Conservation (phyloP, 495 filamentous ascomycete genomes). For the Cercophora scortea region DNA sequence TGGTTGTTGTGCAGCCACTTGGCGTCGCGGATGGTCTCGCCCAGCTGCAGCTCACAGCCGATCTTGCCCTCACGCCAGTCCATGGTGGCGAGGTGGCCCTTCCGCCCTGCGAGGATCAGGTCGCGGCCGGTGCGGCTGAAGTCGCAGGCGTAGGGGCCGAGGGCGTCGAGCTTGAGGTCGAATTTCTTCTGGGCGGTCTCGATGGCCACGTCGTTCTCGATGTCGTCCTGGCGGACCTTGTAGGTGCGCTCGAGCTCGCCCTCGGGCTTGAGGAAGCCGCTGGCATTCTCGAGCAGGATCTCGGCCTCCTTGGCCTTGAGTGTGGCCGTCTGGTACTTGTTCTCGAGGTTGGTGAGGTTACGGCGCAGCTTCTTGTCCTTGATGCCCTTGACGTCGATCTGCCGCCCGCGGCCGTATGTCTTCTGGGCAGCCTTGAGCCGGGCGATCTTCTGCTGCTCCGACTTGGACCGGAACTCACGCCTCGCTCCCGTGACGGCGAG, state of each 20-base stretch:
- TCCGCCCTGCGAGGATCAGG: constrained; percentile 76
- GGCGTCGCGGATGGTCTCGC: constrained; percentile 82
- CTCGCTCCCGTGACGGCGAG: constrained; percentile 34
- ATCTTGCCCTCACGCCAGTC: constrained; percentile 92
- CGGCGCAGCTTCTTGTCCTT: constrained; percentile 85
- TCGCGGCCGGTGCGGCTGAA: constrained; percentile 85
- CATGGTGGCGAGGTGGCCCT: constrained; percentile 93
- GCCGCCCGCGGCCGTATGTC: constrained; percentile 76
- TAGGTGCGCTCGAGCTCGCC: constrained; percentile 78
- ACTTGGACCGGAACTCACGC: constrained; percentile 33
- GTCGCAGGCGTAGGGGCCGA: constrained; percentile 81
- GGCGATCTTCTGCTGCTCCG: constrained; percentile 34
- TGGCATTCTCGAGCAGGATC: constrained; percentile 82
- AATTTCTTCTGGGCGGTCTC: constrained; percentile 88
- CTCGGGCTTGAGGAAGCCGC: constrained; percentile 84
- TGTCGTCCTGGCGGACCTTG: constrained; percentile 84
- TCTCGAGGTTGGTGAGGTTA: constrained; percentile 70
- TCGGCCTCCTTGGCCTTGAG: constrained; percentile 87
- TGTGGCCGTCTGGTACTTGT: constrained; percentile 70
- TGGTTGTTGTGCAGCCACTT: constrained; percentile 95
- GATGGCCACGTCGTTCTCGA: constrained; percentile 61
- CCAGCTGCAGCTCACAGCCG: constrained; percentile 81
- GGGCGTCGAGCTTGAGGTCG: constrained; percentile 70
- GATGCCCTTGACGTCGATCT: constrained; percentile 47
- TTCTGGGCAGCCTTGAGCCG: constrained; percentile 57